Evolutionary conservation across 2,329 filamentous ascomycete species (phyloP), one percentile per base, ranked within the genome.

Genomic region (Clonostachys rhizophaga): DNA sequence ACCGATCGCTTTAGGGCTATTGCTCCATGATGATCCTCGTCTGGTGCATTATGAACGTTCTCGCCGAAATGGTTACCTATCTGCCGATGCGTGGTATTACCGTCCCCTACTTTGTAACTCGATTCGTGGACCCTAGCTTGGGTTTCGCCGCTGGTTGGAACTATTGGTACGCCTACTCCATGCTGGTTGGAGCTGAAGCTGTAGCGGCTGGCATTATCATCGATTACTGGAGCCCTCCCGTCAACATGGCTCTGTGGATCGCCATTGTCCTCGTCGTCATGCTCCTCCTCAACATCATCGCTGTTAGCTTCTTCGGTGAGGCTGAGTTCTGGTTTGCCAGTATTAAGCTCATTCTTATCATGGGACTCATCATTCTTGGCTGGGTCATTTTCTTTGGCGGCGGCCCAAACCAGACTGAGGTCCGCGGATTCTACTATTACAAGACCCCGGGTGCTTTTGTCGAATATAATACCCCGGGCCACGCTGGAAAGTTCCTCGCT

Each of bases 131-230:
- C 44, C 69, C 71, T 2, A 78, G 73, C 34, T 61, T 81, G 20
- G 73, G 71, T n/a, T 82, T 82, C 51, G 78, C 79, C 8, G 66
- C 69, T 37, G 79, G 76, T 2, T 81, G 76, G 76, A 81, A 81
- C 50, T 83, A 84, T 62, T 83, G 78, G 72, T 83, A 83, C 54
- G 76, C 77, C 3, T 82, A 82, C 53, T 67, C 74, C 11, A 81
- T 84, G 49, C 65, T 81, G 2, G 69, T 83, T 20, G 79, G 73
- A 2, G 75, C 78, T 41, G 79, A 84, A 59, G 70, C 77, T 14
- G 78, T 76, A 0, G 81, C 80, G 2, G 78, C 76, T 33, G 72
- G 72, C 16, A 73, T 84, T 49, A 67, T 85, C 18, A 69, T 85
- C 46, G 69, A 80, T 44, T 86, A 83, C 58, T 86, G 81, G 82